Percentiles rank a stretch among this genome's conserved stretches.
Evolutionary conservation across 2,329 filamentous ascomycete genomes (phyloP).

Genomic region (Diaporthe nobilis): DNA sequence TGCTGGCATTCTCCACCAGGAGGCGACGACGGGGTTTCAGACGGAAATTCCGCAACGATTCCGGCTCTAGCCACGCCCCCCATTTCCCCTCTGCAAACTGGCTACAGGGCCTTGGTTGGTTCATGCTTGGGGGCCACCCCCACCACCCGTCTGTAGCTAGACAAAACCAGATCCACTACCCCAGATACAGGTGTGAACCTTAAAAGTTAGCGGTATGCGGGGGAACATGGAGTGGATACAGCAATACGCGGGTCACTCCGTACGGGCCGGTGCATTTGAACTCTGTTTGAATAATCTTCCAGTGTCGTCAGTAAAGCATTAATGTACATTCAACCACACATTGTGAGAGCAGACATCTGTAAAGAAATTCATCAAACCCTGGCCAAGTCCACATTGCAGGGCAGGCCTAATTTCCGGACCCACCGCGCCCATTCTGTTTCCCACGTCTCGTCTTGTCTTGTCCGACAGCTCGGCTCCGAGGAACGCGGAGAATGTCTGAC

Average conservation of each 20-base stretch:
- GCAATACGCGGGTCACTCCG: background rate
- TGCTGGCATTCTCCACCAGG: slow-evolving; percentile 9
- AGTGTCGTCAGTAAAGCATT: background rate
- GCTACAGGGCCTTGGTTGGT: background rate
- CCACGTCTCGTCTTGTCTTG: background rate
- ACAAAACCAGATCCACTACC: background rate
- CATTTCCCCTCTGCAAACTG: background rate
- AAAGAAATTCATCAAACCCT: background rate
- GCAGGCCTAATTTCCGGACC: background rate
- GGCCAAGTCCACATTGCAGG: background rate
- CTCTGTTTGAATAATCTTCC: background rate
- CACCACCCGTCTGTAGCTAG: background rate
- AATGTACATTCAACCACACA: background rate
- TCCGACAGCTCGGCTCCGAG: slow-evolving; percentile 1
- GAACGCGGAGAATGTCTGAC: slow-evolving; percentile 1
- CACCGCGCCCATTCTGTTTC: background rate
- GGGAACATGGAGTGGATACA: background rate
- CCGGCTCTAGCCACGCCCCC: background rate
- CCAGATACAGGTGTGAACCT: slow-evolving; percentile 1
- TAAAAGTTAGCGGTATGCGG: slow-evolving; percentile 7
- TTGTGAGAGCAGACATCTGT: background rate
- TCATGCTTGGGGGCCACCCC: background rate
- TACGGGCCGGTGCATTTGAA: background rate
- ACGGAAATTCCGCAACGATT: slow-evolving; percentile 23
- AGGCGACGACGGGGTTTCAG: background rate